phyloP scores from a whole-genome alignment of 2,329 filamentous ascomycete species.

The Penicillium verrucosum region DNA sequence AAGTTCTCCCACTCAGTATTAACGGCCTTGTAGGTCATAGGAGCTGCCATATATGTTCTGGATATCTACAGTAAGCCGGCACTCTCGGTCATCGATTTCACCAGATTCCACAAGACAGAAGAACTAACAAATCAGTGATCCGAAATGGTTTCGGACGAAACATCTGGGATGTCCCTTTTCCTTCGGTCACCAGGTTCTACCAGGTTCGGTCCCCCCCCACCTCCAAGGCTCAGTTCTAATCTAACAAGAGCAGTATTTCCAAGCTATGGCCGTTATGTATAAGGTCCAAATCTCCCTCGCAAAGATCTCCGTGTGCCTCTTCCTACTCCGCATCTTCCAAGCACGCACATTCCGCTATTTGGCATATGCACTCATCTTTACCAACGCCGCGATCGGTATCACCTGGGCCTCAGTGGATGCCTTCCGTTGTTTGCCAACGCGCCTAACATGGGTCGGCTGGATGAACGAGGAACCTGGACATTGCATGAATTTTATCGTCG shows the following conservation, averaged over 20 bases:
- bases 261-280: conserved; percentile 18
- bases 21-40: conserved; percentile 2
- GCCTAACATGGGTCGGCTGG: conserved; percentile 20
- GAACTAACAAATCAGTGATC: conserved; percentile 10
- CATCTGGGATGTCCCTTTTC: conserved; percentile 22
- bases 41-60: conserved; percentile 10
- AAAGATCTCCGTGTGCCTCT: conserved; percentile 20
- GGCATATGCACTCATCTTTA: conserved; percentile 16
- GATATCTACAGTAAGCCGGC: conserved; percentile 9
- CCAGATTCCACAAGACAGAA: neutral
- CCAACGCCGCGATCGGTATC: conserved; percentile 18
- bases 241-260: conserved; percentile 15
- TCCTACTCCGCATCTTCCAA: conserved; percentile 24
- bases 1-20: neutral
- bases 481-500: conserved; percentile 20
- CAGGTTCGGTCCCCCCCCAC: neutral
- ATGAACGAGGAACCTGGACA: conserved; percentile 13
- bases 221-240: neutral
- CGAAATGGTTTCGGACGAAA: conserved; percentile 19
- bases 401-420: conserved; percentile 19
- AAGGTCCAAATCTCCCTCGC: conserved; percentile 19
- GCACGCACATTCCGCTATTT: conserved; percentile 16
- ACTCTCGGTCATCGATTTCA: neutral
- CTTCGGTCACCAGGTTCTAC: conserved; percentile 16
- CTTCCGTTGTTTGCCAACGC: conserved; percentile 18